Base-by-base conservation (phyloP, 2,329 filamentous ascomycete genomes). In the Catunica adiposa region DNA sequence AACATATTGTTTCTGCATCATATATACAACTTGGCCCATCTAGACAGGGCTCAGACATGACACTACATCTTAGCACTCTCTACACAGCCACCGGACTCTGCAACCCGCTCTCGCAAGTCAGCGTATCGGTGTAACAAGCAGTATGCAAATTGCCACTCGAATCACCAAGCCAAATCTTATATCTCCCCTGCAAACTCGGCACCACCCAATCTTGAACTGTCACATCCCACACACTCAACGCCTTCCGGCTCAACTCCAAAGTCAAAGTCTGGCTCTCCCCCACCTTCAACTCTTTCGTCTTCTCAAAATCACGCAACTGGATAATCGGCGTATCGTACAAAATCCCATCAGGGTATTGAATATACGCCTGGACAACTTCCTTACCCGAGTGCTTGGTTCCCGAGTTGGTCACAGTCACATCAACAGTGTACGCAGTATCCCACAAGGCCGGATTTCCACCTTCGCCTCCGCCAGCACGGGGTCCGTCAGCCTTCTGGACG, bases 141-240 rank as follows among this genome's bases (percentile, higher is more conserved):
- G 57, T 26, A 1, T 58, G 56, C 55, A 70, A 48, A 5, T 63
- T 61, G 56, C 71, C 69, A 50, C 68, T 70, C 0, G 69, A 65
- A 15, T 62, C 63, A 0, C 70, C 70, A 26, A 71, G 47, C 69
- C 69, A 71, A 5, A 71, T 60, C 56, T 62, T 67, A 46, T 70
- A 71, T 20, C 57, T 61, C 1, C 69, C 69, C 31, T 67, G 62
- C 1, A 67, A 62, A 0, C 59, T 62, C 3, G 69, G 70, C 7
- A 74, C 65, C 1, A 79, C 73, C 84, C 84, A 89, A 61, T 87
- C 86, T 68, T 86, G 83, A 42, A 69, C 64, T 4, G 70, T 66
- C 0, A 79, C 75, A 63, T 84, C 82, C 84, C 84, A 88, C 48
- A 85, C 82, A 61, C 83, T 86, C 56, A 88, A 56, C 63, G 88